Conservation (phyloP, 306 rosid species). For the Rosa rugosa region DNA sequence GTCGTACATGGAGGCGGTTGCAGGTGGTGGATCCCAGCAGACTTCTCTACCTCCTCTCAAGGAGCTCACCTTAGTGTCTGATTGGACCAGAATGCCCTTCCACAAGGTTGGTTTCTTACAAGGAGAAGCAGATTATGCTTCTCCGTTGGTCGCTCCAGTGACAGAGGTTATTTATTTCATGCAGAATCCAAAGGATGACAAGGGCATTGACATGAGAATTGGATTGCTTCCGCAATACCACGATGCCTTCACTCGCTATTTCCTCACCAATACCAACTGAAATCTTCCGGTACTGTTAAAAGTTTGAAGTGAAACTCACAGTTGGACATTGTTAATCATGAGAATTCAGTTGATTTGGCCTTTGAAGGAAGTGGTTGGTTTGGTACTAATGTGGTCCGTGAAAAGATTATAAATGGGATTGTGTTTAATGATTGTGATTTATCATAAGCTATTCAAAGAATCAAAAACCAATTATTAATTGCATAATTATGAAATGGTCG, state of each 20-base stretch:
- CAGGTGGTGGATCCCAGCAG: slow-evolving; percentile 23
- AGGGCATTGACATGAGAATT: slow-evolving; percentile 53
- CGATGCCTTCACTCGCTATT: slow-evolving; percentile 42
- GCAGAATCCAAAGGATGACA: slow-evolving; percentile 48
- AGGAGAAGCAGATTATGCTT: slow-evolving; percentile 49
- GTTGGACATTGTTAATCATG: background rate
- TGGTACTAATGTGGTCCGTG: background rate
- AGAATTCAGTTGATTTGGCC: background rate
- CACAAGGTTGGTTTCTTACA: slow-evolving; percentile 52
- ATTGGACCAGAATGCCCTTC: slow-evolving; percentile 84
- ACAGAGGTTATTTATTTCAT: slow-evolving; percentile 60
- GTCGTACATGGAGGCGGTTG: slow-evolving; percentile 49
- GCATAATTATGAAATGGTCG: slow-evolving; percentile 10
- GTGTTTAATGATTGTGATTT: slow-evolving; percentile 1
- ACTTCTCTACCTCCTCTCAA: slow-evolving; percentile 59
- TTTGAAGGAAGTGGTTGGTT: background rate
- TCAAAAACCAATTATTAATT: background rate
- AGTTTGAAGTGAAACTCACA: background rate
- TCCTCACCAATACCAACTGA: slow-evolving; percentile 19
- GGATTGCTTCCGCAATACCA: slow-evolving; percentile 38
- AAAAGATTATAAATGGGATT: slow-evolving; percentile 1
- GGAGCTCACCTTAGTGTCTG: slow-evolving; percentile 71
- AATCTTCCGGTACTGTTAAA: background rate
- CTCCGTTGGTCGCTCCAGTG: slow-evolving; percentile 59
- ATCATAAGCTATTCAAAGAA: background rate